These are phyloP conservation scores for Adenanthera pavonina DNA, from an alignment of 306 rosid genomes.

Conservation along the genomic window DNA sequence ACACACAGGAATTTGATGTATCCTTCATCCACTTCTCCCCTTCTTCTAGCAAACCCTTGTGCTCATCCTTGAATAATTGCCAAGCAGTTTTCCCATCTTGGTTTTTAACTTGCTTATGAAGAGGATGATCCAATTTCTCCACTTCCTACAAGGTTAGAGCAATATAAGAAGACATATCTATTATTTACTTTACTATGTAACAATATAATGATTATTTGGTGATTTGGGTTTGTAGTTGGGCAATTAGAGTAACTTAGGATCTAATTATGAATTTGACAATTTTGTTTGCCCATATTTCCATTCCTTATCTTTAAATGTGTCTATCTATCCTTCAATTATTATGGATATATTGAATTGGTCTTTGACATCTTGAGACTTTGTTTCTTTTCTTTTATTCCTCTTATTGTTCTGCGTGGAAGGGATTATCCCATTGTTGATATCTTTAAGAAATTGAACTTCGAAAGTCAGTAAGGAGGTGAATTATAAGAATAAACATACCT, in stretches of 20 bases:
- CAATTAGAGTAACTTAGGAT: neutral
- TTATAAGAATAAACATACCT: conserved; percentile 43
- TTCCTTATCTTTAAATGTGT: neutral
- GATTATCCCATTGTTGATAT: conserved; percentile 10
- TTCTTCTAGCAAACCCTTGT: conserved; percentile 46
- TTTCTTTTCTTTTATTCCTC: neutral
- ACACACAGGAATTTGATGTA: conserved; percentile 57
- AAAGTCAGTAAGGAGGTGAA: conserved; percentile 5
- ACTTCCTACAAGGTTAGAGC: conserved; percentile 43
- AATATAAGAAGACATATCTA: neutral
- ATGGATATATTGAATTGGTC: neutral
- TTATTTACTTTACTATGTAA: neutral
- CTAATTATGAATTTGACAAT: neutral
- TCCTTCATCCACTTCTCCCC: conserved; percentile 69
- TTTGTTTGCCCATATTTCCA: neutral
- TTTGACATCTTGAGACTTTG: neutral
- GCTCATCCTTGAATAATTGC: conserved; percentile 61
- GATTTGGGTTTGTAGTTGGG: neutral
- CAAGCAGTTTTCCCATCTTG: conserved; percentile 51
- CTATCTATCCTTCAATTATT: neutral
- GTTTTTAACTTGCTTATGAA: conserved; percentile 42
- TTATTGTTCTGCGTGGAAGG: neutral
- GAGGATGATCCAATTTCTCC: conserved; percentile 53
- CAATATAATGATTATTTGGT: neutral
- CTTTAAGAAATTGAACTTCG: neutral